Evolutionary conservation across 208 protist genomes (phyloP).

Genomic region (Trypanosoma melophagium): DNA sequence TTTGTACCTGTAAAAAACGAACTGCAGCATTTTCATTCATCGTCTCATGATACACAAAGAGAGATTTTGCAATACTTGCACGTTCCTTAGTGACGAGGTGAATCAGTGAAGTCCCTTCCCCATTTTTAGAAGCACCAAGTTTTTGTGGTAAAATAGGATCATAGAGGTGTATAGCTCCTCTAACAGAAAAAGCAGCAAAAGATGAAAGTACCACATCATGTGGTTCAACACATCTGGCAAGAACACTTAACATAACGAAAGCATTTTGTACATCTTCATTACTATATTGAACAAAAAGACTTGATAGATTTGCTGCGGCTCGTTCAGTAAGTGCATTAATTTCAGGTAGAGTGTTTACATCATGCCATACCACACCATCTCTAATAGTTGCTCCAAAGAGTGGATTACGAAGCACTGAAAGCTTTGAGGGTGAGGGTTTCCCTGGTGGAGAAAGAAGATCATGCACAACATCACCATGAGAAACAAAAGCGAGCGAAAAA

Average conservation of each 20-base stretch:
- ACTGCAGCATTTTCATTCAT: neutral
- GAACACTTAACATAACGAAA: conserved; percentile 9
- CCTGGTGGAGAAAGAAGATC: conserved; percentile 1
- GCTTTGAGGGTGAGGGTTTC: neutral
- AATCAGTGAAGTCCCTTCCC: neutral
- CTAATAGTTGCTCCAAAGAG: conserved; percentile 11
- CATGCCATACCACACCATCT: conserved; percentile 9
- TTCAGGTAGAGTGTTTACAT: neutral
- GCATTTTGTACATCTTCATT: neutral
- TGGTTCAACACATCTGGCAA: conserved; percentile 1
- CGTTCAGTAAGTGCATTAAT: neutral
- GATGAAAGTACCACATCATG: conserved; percentile 15
- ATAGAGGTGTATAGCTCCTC: neutral
- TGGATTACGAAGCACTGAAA: neutral
- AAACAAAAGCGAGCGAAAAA: conserved; percentile 6
- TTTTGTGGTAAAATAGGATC: neutral
- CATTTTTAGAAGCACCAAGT: neutral
- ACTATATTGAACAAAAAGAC: neutral
- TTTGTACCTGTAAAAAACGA: conserved; percentile 10
- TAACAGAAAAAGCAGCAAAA: conserved; percentile 14
- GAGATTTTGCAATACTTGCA: conserved; percentile 6
- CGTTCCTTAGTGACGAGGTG: neutral
- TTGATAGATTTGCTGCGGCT: neutral
- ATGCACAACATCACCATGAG: conserved; percentile 2
- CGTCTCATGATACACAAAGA: conserved; percentile 2